These are phyloP conservation scores for Begonia masoniana DNA, from an alignment of 306 rosid species.

Conservation along the genomic window DNA sequence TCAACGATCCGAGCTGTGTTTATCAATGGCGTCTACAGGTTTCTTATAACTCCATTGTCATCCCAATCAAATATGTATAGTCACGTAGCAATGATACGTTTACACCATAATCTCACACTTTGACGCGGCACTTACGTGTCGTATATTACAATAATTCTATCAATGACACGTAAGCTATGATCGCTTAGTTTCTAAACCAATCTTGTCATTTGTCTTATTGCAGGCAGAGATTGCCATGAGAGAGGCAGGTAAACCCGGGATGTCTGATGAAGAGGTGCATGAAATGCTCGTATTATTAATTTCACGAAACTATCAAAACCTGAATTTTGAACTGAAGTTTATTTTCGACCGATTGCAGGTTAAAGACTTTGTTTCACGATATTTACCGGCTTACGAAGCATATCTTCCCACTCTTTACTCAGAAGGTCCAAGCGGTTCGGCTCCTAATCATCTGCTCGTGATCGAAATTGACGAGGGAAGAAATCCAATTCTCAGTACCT, in stretches of 20 bases:
- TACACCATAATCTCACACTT: too few relatives aligned
- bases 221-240: constrained; percentile 99
- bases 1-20: constrained; percentile 71
- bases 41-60: constrained; percentile 5
- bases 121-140: neutral
- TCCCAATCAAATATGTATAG: constrained; percentile 2
- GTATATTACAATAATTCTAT: too few relatives aligned
- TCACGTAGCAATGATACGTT: too few relatives aligned
- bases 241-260: constrained; percentile 85
- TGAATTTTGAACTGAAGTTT: too few relatives aligned
- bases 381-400: constrained; percentile 83
- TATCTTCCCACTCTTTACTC: constrained; percentile 90
- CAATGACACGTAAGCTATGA: too few relatives aligned
- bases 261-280: constrained; percentile 82
- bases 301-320: too few relatives aligned
- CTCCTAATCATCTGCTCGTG: constrained; percentile 48
- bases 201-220: constrained; percentile 3
- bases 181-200: neutral
- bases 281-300: neutral
- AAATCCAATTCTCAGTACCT: constrained; percentile 68
- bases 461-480: constrained; percentile 82
- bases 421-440: constrained; percentile 77
- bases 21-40: constrained; percentile 91
- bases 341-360: constrained; percentile 31
- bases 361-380: constrained; percentile 80